Percentiles rank a stretch among this genome's conserved stretches.
Conservation (phyloP, 1,139 yeast genomes). For the Arxiozyma telluris region DNA sequence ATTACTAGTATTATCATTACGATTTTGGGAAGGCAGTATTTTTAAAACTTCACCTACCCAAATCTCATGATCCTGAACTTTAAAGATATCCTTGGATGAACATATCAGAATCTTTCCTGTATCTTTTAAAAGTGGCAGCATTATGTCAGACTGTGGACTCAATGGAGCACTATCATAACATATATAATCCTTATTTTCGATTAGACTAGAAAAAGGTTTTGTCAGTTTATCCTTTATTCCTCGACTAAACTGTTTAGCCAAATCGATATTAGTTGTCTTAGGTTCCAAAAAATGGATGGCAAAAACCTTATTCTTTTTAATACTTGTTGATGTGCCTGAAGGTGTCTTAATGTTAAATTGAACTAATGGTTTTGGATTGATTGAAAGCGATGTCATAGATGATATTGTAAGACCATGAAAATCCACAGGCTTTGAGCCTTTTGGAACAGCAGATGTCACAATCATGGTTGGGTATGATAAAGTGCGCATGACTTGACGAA, state of each 20-base stretch:
- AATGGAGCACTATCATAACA: slow-evolving; percentile 30
- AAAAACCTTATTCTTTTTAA: slow-evolving; percentile 47
- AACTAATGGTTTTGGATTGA: slow-evolving; percentile 61
- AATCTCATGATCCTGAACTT: slow-evolving; percentile 73
- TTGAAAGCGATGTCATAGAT: slow-evolving; percentile 69
- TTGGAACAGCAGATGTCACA: slow-evolving; percentile 31
- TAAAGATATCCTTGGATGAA: slow-evolving; percentile 43
- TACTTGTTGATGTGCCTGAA: slow-evolving; percentile 58
- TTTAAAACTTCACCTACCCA: slow-evolving; percentile 71
- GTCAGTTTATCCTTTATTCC: slow-evolving; percentile 37
- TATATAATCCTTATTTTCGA: slow-evolving; percentile 26
- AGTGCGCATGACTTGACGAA: slow-evolving; percentile 34
- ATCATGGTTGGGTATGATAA: slow-evolving; percentile 36
- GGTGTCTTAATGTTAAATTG: slow-evolving; percentile 82
- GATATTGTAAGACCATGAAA: slow-evolving; percentile 67
- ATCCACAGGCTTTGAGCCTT: slow-evolving; percentile 14
- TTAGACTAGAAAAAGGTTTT: slow-evolving; percentile 38
- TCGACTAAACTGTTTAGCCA: slow-evolving; percentile 54
- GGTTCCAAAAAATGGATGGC: slow-evolving; percentile 77
- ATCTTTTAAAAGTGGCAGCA: slow-evolving; percentile 45
- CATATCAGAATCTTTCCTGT: slow-evolving; percentile 63
- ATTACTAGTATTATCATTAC: slow-evolving; percentile 4
- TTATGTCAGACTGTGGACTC: not conserved
- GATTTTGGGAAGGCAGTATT: slow-evolving; percentile 33
- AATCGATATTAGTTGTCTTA: slow-evolving; percentile 38